Percentiles rank a stretch among this genome's conserved stretches.
phyloP scores from a whole-genome alignment of 495 filamentous ascomycete species.

The Lichina pygmaea region DNA sequence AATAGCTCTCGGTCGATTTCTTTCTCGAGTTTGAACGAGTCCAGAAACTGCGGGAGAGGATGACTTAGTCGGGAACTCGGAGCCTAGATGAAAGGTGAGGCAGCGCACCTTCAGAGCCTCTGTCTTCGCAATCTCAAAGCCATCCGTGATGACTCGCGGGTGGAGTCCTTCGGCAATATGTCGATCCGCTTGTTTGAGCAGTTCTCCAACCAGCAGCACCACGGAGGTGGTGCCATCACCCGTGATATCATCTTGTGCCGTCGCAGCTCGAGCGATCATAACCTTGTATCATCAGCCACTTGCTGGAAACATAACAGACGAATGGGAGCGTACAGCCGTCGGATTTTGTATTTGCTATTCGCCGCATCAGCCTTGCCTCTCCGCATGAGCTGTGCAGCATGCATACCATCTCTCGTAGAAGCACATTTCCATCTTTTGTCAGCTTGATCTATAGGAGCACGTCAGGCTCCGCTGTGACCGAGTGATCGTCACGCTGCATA shows the following conservation, averaged over 20 bases:
- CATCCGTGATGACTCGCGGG: conserved; percentile 88
- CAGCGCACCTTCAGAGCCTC: conserved; percentile 58
- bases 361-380: conserved; percentile 11
- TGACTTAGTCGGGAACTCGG: background rate
- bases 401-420: conserved; percentile 84
- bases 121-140: conserved; percentile 86
- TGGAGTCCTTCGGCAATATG: conserved; percentile 87
- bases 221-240: conserved; percentile 96
- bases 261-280: conserved; percentile 96
- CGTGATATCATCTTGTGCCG: conserved; percentile 93
- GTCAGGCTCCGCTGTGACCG: conserved; percentile 4
- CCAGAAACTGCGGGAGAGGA: conserved; percentile 45
- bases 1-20: conserved; percentile 84
- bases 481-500: conserved; percentile 19
- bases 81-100: background rate
- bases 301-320: background rate
- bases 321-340: conserved; percentile 34
- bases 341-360: conserved; percentile 55
- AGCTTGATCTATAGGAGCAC: conserved; percentile 56
- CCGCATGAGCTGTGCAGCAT: background rate
- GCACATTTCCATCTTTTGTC: conserved; percentile 93
- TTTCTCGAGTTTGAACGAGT: conserved; percentile 67
- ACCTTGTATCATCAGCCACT: conserved; percentile 17
- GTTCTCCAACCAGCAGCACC: conserved; percentile 81
- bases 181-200: conserved; percentile 89